phyloP scores from a whole-genome alignment of 768 basidiomycete genomes.

The Leccinum truebloodii region DNA sequence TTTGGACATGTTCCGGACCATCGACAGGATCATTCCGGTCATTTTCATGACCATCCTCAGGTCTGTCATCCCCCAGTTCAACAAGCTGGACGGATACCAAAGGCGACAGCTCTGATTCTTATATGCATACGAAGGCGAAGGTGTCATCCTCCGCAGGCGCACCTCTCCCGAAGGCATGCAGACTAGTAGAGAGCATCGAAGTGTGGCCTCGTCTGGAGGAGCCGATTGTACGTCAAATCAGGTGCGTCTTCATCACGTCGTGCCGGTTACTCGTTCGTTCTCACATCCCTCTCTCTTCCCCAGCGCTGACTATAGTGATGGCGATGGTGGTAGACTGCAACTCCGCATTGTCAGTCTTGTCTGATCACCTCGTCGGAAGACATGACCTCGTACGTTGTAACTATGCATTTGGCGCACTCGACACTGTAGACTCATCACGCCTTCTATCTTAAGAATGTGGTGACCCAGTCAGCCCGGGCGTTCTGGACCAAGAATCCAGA shows the following conservation, averaged over 20 bases:
- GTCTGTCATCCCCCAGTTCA: constrained; percentile 81
- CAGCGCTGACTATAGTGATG: constrained; percentile 57
- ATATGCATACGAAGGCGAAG: constrained; percentile 83
- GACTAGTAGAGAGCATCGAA: constrained; percentile 54
- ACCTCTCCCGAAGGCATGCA: constrained; percentile 36
- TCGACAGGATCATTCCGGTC: constrained; percentile 70
- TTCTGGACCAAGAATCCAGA: no score
- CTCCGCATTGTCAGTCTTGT: constrained; percentile 26
- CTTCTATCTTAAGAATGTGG: constrained; percentile 3
- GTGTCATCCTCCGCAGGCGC: constrained; percentile 65
- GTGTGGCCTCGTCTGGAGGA: constrained; percentile 78
- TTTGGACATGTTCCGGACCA: constrained; percentile 68
- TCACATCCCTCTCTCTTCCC: neutral
- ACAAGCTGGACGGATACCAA: constrained; percentile 45
- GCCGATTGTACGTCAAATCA: constrained; percentile 71
- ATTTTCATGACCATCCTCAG: constrained; percentile 71
- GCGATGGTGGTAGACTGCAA: constrained; percentile 35
- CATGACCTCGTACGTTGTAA: constrained; percentile 52
- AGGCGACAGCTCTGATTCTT: constrained; percentile 56
- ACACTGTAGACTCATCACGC: neutral
- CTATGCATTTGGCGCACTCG: neutral
- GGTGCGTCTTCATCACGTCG: constrained; percentile 43
- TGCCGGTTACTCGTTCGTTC: neutral
- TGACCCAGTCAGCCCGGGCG: constrained; percentile 4
- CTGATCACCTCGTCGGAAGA: constrained; percentile 74